phyloP scores from a whole-genome alignment of 2,329 filamentous ascomycete genomes.

The Chrysoporthe puriensis region DNA sequence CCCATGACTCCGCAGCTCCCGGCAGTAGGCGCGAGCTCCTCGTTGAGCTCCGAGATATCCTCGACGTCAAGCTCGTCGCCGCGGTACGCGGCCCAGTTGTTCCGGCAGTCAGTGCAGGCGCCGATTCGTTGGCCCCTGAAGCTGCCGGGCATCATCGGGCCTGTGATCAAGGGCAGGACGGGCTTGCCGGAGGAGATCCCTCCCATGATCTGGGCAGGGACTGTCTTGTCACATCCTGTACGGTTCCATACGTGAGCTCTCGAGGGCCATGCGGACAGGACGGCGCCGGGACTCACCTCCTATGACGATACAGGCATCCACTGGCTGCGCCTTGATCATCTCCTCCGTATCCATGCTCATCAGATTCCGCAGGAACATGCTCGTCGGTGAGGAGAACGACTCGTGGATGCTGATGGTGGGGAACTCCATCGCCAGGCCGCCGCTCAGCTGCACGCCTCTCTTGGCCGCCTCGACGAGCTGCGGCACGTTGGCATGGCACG shows the following conservation, averaged over 20 bases:
- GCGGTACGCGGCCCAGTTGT: slow-evolving; percentile 72
- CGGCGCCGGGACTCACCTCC: slow-evolving; percentile 52
- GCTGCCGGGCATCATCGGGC: slow-evolving; percentile 76
- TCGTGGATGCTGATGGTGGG: slow-evolving; percentile 75
- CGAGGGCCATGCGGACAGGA: not conserved
- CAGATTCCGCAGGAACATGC: slow-evolving; percentile 74
- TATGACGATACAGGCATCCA: slow-evolving; percentile 69
- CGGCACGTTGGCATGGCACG: slow-evolving; percentile 73
- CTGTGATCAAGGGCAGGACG: slow-evolving; percentile 69
- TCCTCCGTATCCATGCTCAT: slow-evolving; percentile 84
- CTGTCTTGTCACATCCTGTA: slow-evolving; percentile 73
- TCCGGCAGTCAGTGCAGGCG: slow-evolving; percentile 75
- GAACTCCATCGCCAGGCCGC: slow-evolving; percentile 72
- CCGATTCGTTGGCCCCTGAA: slow-evolving; percentile 67
- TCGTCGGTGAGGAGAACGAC: slow-evolving; percentile 70
- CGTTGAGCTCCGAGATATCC: slow-evolving; percentile 71
- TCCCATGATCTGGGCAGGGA: slow-evolving; percentile 75
- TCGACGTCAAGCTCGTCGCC: slow-evolving; percentile 71
- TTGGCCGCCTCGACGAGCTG: slow-evolving; percentile 73
- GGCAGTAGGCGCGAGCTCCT: slow-evolving; percentile 72
- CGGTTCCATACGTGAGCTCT: not conserved
- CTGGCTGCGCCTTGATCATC: slow-evolving; percentile 73
- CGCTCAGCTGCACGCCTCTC: slow-evolving; percentile 67
- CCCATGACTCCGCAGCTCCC: slow-evolving; percentile 92
- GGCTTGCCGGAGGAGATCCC: slow-evolving; percentile 76